Evolutionary conservation across 106 monocot species (phyloP), one percentile per base, ranked within the genome.

Genomic region (Dioscorea alata): DNA sequence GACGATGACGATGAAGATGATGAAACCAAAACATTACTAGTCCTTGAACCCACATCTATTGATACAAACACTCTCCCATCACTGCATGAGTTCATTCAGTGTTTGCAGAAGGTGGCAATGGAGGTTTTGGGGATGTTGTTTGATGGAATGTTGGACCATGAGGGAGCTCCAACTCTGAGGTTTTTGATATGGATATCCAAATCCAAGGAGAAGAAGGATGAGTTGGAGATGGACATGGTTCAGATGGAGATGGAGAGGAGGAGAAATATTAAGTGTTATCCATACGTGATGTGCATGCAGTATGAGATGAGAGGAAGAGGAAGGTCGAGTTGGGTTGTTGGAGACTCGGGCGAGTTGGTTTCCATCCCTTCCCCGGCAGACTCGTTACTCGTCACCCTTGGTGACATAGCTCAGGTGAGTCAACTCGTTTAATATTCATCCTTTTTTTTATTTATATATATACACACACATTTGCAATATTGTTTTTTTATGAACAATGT

Each of bases 351-450:
- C 5, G 77, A 73, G 57, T 76, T 70, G 82, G 56, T 75, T 10
- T 0, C 58, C 6, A 67, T 77, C 6, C 52, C 62, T 8, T 23
- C 74, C 9, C 59, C 20, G 8, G 76, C 68, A 10, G 70, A 69
- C 42, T 79, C 82, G 15, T 18, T 89, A 16, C 76, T 89, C 8
- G 71, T 89, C 69, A 77, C 77, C 12, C 34, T 85, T 22, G 89
- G 82, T 4, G 85, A 89, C 68, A 76, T 85, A 16, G 78, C 82
- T 34, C 81, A 89, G 84, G 88, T 88, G 48, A 69, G 71, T 62
- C 25, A 23, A 62, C 25, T 16, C 62, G 24, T 18, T 33, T 28
- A 18, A 12, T 31, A 23, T 13, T 28, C 6, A 4, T 12, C n/a
- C n/a, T 16, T 12, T 1, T n/a, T 12, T 62, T 28, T 28, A 28